Evolutionary conservation across 192 early-diverging fungal species (phyloP).

Genomic region (Backusella tuberculispora): DNA sequence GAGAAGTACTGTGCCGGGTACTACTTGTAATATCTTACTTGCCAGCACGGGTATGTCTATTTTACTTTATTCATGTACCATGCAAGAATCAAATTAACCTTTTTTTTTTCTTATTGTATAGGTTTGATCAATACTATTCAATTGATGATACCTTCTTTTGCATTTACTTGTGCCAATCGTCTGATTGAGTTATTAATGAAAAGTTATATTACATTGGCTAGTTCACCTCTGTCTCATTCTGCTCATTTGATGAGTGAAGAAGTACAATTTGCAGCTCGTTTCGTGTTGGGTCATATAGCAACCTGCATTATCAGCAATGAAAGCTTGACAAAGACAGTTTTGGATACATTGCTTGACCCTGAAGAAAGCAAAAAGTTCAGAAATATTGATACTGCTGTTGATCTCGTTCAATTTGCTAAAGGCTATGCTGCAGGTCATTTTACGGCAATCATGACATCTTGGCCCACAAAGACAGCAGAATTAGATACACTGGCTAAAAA

Average conservation of each 20-base stretch:
- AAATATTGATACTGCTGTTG: constrained; percentile 28
- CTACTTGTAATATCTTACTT: constrained; percentile 33
- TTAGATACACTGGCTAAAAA: constrained; percentile 10
- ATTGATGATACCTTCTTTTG: constrained; percentile 25
- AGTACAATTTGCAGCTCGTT: constrained; percentile 38
- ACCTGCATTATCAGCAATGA: constrained; percentile 37
- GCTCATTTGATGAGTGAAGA: constrained; percentile 38
- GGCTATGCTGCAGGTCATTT: constrained; percentile 32
- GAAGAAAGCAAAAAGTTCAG: neutral
- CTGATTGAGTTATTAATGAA: constrained; percentile 21
- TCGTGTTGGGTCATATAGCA: constrained; percentile 31
- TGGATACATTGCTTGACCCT: neutral
- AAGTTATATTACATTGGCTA: constrained; percentile 20
- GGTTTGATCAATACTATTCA: constrained; percentile 22
- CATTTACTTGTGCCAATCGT: constrained; percentile 9
- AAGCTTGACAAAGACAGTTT: neutral
- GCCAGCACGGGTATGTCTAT: constrained; percentile 33
- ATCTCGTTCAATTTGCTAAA: constrained; percentile 27
- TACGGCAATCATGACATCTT: constrained; percentile 1
- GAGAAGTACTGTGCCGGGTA: constrained; percentile 36
- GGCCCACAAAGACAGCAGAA: constrained; percentile 23
- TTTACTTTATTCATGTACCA: neutral
- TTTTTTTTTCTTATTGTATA: neutral
- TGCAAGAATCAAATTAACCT: neutral
- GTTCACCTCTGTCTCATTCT: constrained; percentile 17